A percentile compares a stretch with the other conserved stretches of the same genome.
phyloP scores from a whole-genome alignment of 768 basidiomycete genomes.

The Naganishia randhawae region DNA sequence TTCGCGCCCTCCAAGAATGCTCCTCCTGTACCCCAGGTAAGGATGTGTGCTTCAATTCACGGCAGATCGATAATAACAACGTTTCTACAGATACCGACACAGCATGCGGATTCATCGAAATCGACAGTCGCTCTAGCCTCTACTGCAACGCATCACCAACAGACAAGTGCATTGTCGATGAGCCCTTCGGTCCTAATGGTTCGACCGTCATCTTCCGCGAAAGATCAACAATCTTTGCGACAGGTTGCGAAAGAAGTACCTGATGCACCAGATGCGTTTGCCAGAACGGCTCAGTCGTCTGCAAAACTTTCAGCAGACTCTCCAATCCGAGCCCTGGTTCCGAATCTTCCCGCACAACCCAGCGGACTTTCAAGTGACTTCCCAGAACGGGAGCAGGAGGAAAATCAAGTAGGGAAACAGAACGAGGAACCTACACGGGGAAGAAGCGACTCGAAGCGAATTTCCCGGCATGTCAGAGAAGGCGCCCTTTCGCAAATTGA shows the following conservation, averaged over 20 bases:
- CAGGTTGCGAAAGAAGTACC: not conserved
- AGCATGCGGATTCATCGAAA: not conserved
- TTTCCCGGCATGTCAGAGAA: slow-evolving; percentile 7
- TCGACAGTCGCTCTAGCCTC: not conserved
- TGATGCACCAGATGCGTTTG: no score
- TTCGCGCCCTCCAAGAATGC: slow-evolving; percentile 33
- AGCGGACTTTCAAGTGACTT: not conserved
- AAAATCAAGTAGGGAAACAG: not conserved
- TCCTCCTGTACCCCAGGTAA: slow-evolving; percentile 4
- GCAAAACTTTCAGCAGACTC: no score
- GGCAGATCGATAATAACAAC: not conserved
- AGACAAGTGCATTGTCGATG: not conserved
- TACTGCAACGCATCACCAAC: not conserved
- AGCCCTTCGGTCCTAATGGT: not conserved
- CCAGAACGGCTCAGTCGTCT: no score
- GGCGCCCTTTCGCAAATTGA: not conserved
- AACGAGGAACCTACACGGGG: not conserved
- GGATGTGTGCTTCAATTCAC: not conserved
- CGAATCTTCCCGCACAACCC: not conserved
- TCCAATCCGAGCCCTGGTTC: not conserved
- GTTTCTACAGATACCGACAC: not conserved
- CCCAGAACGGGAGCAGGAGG: not conserved
- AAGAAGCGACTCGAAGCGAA: not conserved
- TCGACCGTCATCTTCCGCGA: not conserved
- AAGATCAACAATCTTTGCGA: not conserved